phyloP scores from a whole-genome alignment of 2,329 filamentous ascomycete genomes.

The Zelopaecilomyces penicillatus region DNA sequence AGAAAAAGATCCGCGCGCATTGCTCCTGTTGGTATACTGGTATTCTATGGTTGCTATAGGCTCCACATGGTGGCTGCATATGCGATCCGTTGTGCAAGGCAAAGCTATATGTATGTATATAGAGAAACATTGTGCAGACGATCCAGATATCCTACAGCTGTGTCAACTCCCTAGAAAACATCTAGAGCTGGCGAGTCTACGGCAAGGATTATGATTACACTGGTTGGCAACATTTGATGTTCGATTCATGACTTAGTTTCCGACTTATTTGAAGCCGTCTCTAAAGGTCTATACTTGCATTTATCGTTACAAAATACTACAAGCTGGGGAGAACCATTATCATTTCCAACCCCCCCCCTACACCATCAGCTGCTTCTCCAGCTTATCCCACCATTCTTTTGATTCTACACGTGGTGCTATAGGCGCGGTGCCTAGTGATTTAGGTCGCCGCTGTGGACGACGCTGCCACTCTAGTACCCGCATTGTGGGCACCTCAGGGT shows the following conservation, averaged over 20 bases:
- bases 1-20: slow-evolving; percentile 41
- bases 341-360: slow-evolving; percentile 10
- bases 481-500: slow-evolving; percentile 15
- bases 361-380: slow-evolving; percentile 22
- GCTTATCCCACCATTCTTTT: slow-evolving; percentile 19
- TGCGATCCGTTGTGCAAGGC: slow-evolving; percentile 39
- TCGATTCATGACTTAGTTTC: too few species aligned
- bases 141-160: slow-evolving; percentile 1
- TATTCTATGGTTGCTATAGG: slow-evolving; percentile 38
- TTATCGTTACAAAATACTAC: too few species aligned
- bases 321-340: neutral
- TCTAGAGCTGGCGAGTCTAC: too few species aligned
- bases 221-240: too few species aligned
- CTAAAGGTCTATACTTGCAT: too few species aligned
- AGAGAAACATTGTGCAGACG: slow-evolving; percentile 13
- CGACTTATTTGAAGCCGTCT: too few species aligned
- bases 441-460: slow-evolving; percentile 14
- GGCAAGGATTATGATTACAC: too few species aligned
- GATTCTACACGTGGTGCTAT: slow-evolving; percentile 9
- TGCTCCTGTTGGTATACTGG: slow-evolving; percentile 51
- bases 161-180: too few species aligned
- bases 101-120: slow-evolving; percentile 38
- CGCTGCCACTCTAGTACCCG: slow-evolving; percentile 17
- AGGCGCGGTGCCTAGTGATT: slow-evolving; percentile 14
- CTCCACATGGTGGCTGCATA: slow-evolving; percentile 39